These are phyloP conservation scores for Acanthamoeba lenticulata DNA, from an alignment of 208 protist species.

Conservation along the genomic window DNA sequence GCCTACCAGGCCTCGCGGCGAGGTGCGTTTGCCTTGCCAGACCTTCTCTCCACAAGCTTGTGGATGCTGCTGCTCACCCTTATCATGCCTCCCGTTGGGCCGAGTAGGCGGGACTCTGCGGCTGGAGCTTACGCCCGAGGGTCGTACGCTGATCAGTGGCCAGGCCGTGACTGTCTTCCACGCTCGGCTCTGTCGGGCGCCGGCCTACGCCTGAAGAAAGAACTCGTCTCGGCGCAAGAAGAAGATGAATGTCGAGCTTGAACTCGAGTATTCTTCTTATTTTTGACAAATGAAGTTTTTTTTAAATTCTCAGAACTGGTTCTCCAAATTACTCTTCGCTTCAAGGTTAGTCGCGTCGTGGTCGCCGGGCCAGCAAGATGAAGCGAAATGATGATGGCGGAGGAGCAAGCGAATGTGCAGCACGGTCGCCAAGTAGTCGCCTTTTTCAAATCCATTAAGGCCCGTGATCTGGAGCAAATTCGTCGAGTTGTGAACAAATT, in stretches of 20 bases:
- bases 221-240: neutral
- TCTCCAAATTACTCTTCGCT: no score
- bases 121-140: neutral
- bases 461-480: neutral
- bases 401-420: no score
- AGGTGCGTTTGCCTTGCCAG: neutral
- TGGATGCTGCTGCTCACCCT: neutral
- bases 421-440: no score
- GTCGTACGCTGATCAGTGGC: neutral
- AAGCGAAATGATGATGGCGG: no score
- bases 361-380: no score
- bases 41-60: neutral
- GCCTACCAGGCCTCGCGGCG: constrained; percentile 41
- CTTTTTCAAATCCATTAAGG: neutral
- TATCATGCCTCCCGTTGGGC: neutral
- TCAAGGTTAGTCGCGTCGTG: no score
- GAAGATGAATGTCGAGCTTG: neutral
- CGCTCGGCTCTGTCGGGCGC: neutral
- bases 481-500: neutral
- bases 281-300: no score
- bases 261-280: no score
- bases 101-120: neutral
- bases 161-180: constrained; percentile 26
- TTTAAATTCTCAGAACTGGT: no score
- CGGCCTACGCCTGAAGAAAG: neutral